Conservation (phyloP, 352 stramenopile genomes). For the Globisporangium barbulae region DNA sequence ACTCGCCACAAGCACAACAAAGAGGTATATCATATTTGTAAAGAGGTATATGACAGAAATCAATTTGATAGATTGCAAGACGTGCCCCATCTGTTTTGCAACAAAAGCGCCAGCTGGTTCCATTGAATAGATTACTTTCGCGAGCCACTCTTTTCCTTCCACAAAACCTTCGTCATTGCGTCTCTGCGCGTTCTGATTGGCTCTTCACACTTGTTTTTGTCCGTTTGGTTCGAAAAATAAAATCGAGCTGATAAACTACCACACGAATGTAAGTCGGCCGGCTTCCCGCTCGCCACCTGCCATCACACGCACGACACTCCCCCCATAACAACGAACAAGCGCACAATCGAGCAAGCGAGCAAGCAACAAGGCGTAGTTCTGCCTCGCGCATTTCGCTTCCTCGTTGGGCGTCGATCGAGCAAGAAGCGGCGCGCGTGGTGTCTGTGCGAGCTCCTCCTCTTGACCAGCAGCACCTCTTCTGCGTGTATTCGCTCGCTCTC, state of each 20-base stretch:
- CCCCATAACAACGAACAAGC: slow-evolving; percentile 2
- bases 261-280: neutral
- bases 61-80: no score
- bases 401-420: slow-evolving; percentile 2
- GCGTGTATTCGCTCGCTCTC: neutral
- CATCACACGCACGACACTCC: neutral
- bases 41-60: no score
- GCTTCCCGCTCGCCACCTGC: neutral
- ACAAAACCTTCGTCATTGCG: neutral
- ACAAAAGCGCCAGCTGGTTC: no score
- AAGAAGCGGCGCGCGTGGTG: neutral
- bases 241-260: neutral
- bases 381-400: slow-evolving; percentile 3
- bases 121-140: no score
- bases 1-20: no score
- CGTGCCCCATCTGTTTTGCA: no score
- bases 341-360: neutral
- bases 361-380: neutral
- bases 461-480: neutral
- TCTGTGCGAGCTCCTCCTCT: neutral
- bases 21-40: no score
- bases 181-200: neutral
- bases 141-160: neutral
- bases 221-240: slow-evolving; percentile 2
- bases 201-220: neutral